These are phyloP conservation scores for Chytridiales sp. DNA, from an alignment of 371 early-diverging fungal genomes.

Conservation along the genomic window DNA sequence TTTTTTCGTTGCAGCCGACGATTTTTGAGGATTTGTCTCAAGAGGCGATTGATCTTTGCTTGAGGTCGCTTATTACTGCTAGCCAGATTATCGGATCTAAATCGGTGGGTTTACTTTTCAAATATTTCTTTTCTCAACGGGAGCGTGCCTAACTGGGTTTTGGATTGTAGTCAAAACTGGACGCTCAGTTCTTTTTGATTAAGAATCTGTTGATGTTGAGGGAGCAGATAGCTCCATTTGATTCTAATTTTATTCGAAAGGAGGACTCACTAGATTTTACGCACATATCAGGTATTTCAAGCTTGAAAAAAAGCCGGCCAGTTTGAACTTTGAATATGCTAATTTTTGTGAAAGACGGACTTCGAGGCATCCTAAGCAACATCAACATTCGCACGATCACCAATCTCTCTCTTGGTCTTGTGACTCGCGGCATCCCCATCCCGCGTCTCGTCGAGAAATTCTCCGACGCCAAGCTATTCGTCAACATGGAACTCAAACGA, in stretches of 20 bases:
- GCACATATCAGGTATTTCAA: slow-evolving; percentile 35
- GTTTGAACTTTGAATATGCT: neutral
- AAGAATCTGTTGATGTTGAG: slow-evolving; percentile 78
- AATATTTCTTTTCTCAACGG: slow-evolving; percentile 2
- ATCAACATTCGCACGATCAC: too few relatives aligned
- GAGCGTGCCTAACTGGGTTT: neutral
- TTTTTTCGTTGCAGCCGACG: slow-evolving; percentile 41
- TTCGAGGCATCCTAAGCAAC: too few relatives aligned
- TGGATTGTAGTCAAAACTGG: slow-evolving; percentile 55
- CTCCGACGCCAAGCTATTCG: slow-evolving; percentile 9
- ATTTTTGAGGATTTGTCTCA: slow-evolving; percentile 83
- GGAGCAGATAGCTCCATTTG: slow-evolving; percentile 77
- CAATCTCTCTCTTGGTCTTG: too few relatives aligned
- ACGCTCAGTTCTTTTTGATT: slow-evolving; percentile 76
- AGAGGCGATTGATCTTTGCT: slow-evolving; percentile 74
- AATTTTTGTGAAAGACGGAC: too few relatives aligned
- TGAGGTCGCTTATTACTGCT: slow-evolving; percentile 56
- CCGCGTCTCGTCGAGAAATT: slow-evolving; percentile 20
- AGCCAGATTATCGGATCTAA: slow-evolving; percentile 44
- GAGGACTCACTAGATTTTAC: slow-evolving; percentile 67
- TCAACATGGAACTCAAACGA: slow-evolving; percentile 1
- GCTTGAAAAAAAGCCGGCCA: slow-evolving; percentile 7
- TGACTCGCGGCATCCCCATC: neutral
- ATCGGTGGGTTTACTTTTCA: slow-evolving; percentile 16
- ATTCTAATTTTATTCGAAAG: slow-evolving; percentile 67